Evolutionary conservation across 2,329 filamentous ascomycete genomes (phyloP).

Genomic region (Cryphonectria carpinicola): DNA sequence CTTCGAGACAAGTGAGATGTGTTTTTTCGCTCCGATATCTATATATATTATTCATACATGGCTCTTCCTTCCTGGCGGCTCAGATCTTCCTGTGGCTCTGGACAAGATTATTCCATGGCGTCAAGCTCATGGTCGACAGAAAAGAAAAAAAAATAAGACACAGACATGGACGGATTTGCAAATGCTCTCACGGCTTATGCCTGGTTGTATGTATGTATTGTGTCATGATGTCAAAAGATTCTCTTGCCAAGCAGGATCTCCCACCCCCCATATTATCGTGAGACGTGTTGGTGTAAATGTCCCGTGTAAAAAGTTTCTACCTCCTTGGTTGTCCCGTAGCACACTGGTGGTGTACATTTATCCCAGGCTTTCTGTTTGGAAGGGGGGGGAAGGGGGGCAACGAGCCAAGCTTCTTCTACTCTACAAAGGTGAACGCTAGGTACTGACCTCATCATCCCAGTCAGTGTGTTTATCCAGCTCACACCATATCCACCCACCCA

Average conservation of each 20-base stretch:
- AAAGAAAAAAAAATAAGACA: constrained; percentile 1
- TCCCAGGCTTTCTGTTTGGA: constrained; percentile 2
- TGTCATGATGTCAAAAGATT: neutral
- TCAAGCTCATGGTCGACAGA: constrained; percentile 2
- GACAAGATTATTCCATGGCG: neutral
- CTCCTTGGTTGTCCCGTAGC: neutral
- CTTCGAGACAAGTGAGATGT: constrained; percentile 28
- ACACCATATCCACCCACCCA: constrained; percentile 6
- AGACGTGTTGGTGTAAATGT: neutral
- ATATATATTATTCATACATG: neutral
- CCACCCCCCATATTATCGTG: neutral
- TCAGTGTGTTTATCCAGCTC: neutral
- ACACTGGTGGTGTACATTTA: constrained; percentile 21
- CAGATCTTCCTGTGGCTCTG: constrained; percentile 7
- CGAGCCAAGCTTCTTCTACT: constrained; percentile 9
- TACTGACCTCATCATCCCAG: constrained; percentile 26
- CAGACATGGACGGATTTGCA: neutral
- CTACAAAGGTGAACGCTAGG: neutral
- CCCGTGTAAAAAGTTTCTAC: neutral
- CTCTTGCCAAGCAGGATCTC: neutral
- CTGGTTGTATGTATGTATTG: too few species aligned
- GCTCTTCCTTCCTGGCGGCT: constrained; percentile 5
- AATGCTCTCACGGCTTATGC: neutral
- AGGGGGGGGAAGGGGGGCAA: constrained; percentile 16
- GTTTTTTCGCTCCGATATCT: constrained; percentile 18